phyloP scores from a whole-genome alignment of 768 basidiomycete genomes.

The Inosperma sp. region DNA sequence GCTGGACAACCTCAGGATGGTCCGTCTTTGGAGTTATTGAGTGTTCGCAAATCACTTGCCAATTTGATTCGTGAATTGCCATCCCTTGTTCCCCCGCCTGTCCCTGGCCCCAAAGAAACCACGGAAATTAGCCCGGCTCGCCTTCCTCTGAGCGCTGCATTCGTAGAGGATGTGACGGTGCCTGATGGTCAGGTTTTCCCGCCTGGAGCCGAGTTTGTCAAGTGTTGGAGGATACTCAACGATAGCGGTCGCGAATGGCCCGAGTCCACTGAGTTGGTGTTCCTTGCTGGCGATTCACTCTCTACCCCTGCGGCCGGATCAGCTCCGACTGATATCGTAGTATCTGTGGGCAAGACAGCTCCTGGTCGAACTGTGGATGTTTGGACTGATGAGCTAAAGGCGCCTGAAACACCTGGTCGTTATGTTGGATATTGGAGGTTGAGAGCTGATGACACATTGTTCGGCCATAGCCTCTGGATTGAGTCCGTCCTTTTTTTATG shows the following conservation, averaged over 20 bases:
- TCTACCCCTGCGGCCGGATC: conserved; percentile 27
- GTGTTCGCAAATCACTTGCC: conserved; percentile 12
- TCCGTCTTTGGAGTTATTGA: neutral
- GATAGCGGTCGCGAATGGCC: conserved; percentile 64
- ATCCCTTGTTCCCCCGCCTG: conserved; percentile 1
- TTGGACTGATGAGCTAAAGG: conserved; percentile 74
- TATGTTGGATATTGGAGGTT: conserved; percentile 79
- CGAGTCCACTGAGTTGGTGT: conserved; percentile 58
- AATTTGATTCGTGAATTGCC: conserved; percentile 27
- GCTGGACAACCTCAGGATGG: too few species aligned
- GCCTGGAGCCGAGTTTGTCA: conserved; percentile 81
- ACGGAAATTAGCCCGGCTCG: conserved; percentile 1
- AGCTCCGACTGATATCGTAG: conserved; percentile 18
- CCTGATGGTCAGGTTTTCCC: conserved; percentile 73
- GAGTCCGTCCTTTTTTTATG: conserved; percentile 48
- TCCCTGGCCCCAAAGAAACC: neutral
- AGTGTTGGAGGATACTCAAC: conserved; percentile 75
- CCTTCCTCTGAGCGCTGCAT: conserved; percentile 45
- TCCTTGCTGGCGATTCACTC: conserved; percentile 66
- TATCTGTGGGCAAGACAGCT: conserved; percentile 52
- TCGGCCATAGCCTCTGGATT: conserved; percentile 75
- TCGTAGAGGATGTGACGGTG: conserved; percentile 66
- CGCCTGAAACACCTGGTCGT: conserved; percentile 67
- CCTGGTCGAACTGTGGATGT: conserved; percentile 59
- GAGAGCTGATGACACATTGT: conserved; percentile 54